phyloP scores from a whole-genome alignment of 2,329 filamentous ascomycete species.

The Xylaria sp. region DNA sequence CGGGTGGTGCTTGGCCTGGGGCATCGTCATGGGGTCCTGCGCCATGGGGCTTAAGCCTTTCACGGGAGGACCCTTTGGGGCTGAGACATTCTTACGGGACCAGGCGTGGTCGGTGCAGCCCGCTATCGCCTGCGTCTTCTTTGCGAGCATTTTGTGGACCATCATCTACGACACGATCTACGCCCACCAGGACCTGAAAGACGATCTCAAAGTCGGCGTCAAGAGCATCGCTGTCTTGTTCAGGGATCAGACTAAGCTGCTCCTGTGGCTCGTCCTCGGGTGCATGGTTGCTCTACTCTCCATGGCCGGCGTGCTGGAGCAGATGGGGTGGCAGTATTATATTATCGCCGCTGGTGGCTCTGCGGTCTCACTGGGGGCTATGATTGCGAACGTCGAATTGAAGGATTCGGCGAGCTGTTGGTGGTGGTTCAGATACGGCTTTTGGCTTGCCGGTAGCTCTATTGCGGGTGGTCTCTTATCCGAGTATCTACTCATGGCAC shows the following conservation, averaged over 20 bases:
- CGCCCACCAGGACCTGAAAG: conserved; percentile 51
- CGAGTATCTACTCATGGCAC: conserved; percentile 33
- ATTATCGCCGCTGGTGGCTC: conserved; percentile 44
- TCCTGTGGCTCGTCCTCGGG: conserved; percentile 41
- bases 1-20: conserved; percentile 50
- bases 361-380: conserved; percentile 43
- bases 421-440: conserved; percentile 50
- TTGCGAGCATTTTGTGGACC: conserved; percentile 49
- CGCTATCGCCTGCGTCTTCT: conserved; percentile 44
- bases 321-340: conserved; percentile 41
- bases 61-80: conserved; percentile 41
- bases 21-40: conserved; percentile 48
- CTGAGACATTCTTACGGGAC: background rate
- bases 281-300: conserved; percentile 43
- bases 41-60: conserved; percentile 46
- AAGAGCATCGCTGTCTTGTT: conserved; percentile 51
- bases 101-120: conserved; percentile 42
- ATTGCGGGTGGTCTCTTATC: conserved; percentile 45
- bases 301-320: conserved; percentile 37
- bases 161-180: conserved; percentile 54
- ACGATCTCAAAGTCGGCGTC: conserved; percentile 50
- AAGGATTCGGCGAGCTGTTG: conserved; percentile 47
- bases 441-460: conserved; percentile 48
- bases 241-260: conserved; percentile 43
- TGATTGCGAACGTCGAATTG: conserved; percentile 47